Evolutionary conservation across 2,329 filamentous ascomycete species (phyloP).

Genomic region (Apiospora pterosperma): DNA sequence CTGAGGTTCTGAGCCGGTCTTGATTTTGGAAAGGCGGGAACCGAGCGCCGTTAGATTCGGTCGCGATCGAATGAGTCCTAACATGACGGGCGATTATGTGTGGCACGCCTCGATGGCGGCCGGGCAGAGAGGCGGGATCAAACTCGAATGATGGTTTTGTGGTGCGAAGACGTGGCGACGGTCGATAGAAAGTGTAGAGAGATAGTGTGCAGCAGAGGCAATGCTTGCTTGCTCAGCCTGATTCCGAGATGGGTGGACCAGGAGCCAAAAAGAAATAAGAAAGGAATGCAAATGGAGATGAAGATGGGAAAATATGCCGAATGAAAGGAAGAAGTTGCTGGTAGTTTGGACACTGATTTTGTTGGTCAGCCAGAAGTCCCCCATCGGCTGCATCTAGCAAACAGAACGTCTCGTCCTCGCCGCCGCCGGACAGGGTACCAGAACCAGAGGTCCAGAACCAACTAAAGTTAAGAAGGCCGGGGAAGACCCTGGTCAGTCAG

Average conservation of each 20-base stretch:
- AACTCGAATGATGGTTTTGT: background rate
- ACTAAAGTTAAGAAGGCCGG: background rate
- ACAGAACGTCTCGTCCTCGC: background rate
- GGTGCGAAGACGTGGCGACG: background rate
- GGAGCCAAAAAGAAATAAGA: background rate
- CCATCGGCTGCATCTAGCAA: background rate
- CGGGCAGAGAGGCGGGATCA: background rate
- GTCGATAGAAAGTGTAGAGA: background rate
- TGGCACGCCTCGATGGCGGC: constrained; percentile 23
- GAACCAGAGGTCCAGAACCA: too few relatives aligned
- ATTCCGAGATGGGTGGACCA: background rate
- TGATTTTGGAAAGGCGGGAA: constrained; percentile 7
- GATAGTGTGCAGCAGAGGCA: background rate
- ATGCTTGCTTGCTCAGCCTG: background rate
- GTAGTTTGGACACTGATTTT: background rate
- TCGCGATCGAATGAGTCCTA: constrained; percentile 23
- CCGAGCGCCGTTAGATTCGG: constrained; percentile 16
- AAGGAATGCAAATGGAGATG: background rate
- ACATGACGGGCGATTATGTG: constrained; percentile 18
- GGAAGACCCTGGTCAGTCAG: background rate
- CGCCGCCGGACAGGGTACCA: background rate
- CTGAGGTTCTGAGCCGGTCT: constrained; percentile 12
- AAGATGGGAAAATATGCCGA: background rate
- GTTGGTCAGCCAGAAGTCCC: background rate
- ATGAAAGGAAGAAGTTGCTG: background rate